Percentiles rank a stretch among this genome's conserved stretches.
Conservation (phyloP, 2,329 filamentous ascomycete species). For the Claviceps digitariae region DNA sequence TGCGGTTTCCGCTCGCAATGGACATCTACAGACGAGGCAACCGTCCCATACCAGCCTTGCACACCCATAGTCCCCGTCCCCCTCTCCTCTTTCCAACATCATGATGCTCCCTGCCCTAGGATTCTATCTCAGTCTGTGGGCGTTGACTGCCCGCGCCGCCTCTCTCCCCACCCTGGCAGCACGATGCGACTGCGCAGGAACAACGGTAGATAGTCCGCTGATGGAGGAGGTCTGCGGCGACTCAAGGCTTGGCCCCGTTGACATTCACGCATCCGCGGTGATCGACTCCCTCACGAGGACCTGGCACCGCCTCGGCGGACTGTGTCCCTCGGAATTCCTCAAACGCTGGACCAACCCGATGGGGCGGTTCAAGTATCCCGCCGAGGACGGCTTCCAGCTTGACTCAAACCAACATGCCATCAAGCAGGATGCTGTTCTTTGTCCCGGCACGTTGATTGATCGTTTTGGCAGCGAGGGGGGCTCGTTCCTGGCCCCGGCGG, state of each 20-base stretch:
- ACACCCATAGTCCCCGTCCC: not conserved
- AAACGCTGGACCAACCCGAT: not conserved
- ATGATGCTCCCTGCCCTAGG: not conserved
- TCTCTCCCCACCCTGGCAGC: not conserved
- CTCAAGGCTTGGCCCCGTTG: not conserved
- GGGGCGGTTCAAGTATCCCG: not conserved
- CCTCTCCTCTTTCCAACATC: not conserved
- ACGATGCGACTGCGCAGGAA: not conserved
- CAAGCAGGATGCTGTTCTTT: not conserved
- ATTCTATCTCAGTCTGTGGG: not conserved
- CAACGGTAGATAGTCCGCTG: not conserved
- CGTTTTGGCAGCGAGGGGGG: not conserved
- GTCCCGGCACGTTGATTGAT: not conserved
- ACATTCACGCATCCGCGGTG: not conserved
- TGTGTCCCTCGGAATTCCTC: not conserved
- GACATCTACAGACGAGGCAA: not conserved
- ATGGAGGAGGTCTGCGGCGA: not conserved
- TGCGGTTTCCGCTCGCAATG: not conserved
- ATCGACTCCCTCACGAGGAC: not conserved
- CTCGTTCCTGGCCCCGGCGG: not conserved
- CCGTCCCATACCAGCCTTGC: not conserved
- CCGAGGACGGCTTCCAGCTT: not conserved
- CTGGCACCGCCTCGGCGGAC: not conserved
- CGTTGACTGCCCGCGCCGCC: not conserved
- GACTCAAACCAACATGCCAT: not conserved